Evolutionary conservation across 106 monocot species (phyloP).

Genomic region (Cymbidium sinense): DNA sequence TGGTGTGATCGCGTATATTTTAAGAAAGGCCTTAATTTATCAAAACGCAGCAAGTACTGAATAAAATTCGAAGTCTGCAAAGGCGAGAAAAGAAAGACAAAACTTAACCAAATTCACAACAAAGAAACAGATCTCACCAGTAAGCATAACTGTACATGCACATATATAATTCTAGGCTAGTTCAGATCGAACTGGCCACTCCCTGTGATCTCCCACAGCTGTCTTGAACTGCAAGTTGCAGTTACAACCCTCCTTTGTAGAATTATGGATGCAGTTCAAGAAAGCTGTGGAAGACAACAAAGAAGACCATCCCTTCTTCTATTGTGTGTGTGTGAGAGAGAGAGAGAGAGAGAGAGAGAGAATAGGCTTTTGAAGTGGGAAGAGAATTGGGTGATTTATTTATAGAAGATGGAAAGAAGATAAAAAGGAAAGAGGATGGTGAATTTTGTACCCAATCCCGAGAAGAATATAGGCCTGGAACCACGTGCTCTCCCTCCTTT

Average conservation of each 20-base stretch:
- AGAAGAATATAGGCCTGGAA: constrained; percentile 8
- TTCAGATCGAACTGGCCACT: constrained; percentile 3
- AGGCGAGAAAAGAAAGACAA: background rate
- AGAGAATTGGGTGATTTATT: background rate
- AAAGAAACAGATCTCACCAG: background rate
- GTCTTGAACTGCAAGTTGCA: background rate
- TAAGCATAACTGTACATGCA: background rate
- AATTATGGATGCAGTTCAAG: constrained; percentile 56
- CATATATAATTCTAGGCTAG: background rate
- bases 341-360: constrained; percentile 4
- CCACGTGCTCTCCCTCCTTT: background rate
- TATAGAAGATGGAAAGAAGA: background rate
- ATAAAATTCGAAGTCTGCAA: background rate
- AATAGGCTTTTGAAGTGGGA: background rate
- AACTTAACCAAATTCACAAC: background rate
- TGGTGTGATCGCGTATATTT: too few relatives aligned
- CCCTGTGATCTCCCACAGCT: constrained; percentile 12
- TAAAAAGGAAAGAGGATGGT: background rate
- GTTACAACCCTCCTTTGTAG: background rate
- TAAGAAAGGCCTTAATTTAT: background rate
- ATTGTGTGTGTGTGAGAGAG: background rate
- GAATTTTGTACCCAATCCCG: constrained; percentile 8
- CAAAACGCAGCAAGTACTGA: background rate
- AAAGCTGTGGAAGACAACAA: constrained; percentile 84
- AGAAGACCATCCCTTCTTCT: constrained; percentile 9